Base-by-base conservation (phyloP, 306 rosid genomes). In the Carpinus viminea region DNA sequence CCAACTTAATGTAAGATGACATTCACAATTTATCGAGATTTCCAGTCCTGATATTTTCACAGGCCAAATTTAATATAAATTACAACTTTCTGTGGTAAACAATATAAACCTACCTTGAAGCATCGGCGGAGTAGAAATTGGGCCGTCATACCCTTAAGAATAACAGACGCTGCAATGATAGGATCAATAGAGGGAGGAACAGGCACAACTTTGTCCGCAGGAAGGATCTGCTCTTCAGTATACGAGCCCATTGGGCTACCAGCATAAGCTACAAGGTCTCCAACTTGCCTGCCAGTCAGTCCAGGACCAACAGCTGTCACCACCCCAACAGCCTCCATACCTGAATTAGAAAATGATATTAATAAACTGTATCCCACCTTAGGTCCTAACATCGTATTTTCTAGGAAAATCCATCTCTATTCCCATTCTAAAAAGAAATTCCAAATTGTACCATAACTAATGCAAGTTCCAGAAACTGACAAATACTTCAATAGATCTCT, bases 191-290 rank as follows among this genome's bases (percentile, higher is more conserved):
- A 91, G 18, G 94, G 31, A 79, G 97, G 98, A 76, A 94, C 88
- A 45, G 95, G 90, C n/a, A 94, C 90, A 46, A 89, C 89, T 76
- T 76, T 91, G 81, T 82, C 31, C 15, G 93, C 93, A 38, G 97
- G 98, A 91, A 94, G 95, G 76, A 92, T 88, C 81, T 92, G 98
- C 86, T 94, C 98, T 86, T 94, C 98, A 5, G 93, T 87, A 77
- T 94, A 94, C 53, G 98, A 89, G 17, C 98, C 98, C 95, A 94
- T 88, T 31, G 97, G 92, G 24, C 52, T 61, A 43, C 93, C 97
- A 10, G 86, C 90, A 72, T 89, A 94, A 61, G 89, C 98, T 12
- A 94, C 97, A 78, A 91, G 18, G 82, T 94, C 98, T 54, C 98
- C 97, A 80, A 91, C 88, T 73, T 89, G 79, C 73, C 84, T 74